Conservation (phyloP, 257 asterid genomes). For the Capsicum chinense region DNA sequence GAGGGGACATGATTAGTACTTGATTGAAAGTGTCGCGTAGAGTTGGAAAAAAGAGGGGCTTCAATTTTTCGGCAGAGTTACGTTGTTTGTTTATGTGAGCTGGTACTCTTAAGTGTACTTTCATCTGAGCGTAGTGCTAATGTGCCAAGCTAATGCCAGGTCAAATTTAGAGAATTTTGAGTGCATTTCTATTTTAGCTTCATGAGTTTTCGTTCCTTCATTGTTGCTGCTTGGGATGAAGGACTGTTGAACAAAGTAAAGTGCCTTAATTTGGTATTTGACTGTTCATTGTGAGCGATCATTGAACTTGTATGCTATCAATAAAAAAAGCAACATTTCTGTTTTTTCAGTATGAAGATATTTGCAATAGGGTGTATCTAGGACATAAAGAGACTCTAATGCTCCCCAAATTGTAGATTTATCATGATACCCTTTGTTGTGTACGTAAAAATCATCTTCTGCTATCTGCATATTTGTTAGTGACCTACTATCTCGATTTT, state of each 20-base stretch:
- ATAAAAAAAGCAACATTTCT: background rate
- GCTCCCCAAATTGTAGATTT: background rate
- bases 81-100: background rate
- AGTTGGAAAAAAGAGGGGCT: constrained; percentile 10
- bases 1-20: background rate
- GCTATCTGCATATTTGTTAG: background rate
- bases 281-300: background rate
- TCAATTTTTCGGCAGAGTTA: background rate
- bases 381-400: background rate
- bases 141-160: constrained; percentile 1
- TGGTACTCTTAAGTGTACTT: background rate
- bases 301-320: background rate
- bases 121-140: background rate
- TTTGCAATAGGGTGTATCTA: background rate
- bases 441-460: background rate
- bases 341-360: background rate
- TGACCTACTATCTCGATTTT: background rate
- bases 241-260: background rate
- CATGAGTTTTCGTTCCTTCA: background rate
- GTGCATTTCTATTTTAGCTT: background rate
- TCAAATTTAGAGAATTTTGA: background rate
- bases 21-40: background rate
- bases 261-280: background rate
- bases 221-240: background rate
- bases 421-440: background rate